Evolutionary conservation across 2,329 filamentous ascomycete species (phyloP).

Genomic region (Chrysosporium queenslandicum): DNA sequence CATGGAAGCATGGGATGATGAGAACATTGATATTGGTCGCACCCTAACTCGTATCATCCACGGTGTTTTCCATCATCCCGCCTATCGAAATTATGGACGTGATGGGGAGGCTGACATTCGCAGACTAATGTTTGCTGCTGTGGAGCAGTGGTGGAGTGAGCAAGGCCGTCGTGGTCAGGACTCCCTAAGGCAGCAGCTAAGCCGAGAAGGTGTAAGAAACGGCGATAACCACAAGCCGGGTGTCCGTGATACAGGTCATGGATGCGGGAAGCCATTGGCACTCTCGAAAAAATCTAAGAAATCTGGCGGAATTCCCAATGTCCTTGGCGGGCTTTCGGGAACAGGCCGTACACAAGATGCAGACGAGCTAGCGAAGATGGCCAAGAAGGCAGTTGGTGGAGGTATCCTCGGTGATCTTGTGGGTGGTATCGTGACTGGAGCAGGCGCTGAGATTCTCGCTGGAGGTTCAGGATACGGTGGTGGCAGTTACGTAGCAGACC

Average conservation of each 20-base stretch:
- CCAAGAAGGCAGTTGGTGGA: conserved; percentile 52
- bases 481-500: conserved; percentile 36
- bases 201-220: conserved; percentile 63
- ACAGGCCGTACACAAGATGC: conserved; percentile 18
- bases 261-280: conserved; percentile 67
- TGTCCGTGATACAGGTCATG: conserved; percentile 73
- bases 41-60: conserved; percentile 66
- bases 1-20: conserved; percentile 78
- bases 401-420: conserved; percentile 61
- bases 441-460: conserved; percentile 49
- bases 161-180: conserved; percentile 54
- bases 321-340: conserved; percentile 18
- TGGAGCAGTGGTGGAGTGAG: conserved; percentile 71
- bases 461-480: conserved; percentile 52
- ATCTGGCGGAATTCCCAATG: conserved; percentile 25
- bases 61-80: conserved; percentile 81
- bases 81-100: conserved; percentile 58
- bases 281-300: conserved; percentile 44
- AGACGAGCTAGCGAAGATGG: conserved; percentile 41
- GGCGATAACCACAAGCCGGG: conserved; percentile 81
- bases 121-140: conserved; percentile 63
- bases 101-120: conserved; percentile 66
- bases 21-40: conserved; percentile 56
- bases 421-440: conserved; percentile 49
- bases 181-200: conserved; percentile 63